phyloP scores from a whole-genome alignment of 2,329 filamentous ascomycete genomes.

The Rutstroemia sp. region DNA sequence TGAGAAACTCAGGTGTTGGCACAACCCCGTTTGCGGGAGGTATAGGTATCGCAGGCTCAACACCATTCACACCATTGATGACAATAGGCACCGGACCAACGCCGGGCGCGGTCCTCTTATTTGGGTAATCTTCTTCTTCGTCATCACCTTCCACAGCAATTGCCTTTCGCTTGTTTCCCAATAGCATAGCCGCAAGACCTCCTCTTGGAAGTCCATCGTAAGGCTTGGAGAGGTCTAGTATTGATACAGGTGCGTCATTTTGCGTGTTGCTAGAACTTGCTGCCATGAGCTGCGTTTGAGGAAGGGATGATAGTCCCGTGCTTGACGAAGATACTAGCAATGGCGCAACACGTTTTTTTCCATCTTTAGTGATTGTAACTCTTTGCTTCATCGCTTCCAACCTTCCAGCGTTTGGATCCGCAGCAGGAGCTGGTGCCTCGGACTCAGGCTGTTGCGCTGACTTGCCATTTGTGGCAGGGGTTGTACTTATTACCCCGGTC shows the following conservation, averaged over 20 bases:
- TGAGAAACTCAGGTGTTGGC: conserved; percentile 73
- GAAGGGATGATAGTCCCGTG: conserved; percentile 78
- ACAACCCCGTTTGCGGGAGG: conserved; percentile 52
- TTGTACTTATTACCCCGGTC: conserved; percentile 15
- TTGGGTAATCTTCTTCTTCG: conserved; percentile 58
- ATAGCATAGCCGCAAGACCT: conserved; percentile 73
- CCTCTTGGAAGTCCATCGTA: conserved; percentile 90
- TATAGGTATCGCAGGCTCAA: conserved; percentile 65
- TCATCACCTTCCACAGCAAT: conserved; percentile 49
- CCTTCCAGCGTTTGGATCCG: conserved; percentile 49
- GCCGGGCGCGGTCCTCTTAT: conserved; percentile 51
- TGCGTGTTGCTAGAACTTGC: conserved; percentile 59
- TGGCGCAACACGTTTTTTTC: conserved; percentile 91
- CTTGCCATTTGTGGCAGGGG: conserved; percentile 20
- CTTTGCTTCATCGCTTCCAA: conserved; percentile 74
- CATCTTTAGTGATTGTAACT: conserved; percentile 92
- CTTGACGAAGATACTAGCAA: conserved; percentile 86
- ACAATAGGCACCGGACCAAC: conserved; percentile 68
- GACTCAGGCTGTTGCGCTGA: conserved; percentile 30
- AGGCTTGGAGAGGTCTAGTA: conserved; percentile 85
- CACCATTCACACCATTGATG: conserved; percentile 67
- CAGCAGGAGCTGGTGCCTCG: conserved; percentile 26
- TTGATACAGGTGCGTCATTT: conserved; percentile 69
- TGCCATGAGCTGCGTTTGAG: conserved; percentile 80
- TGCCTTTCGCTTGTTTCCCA: conserved; percentile 89